Base-by-base conservation (phyloP, 75 land plant species). In the Pseudotsuga menziesii region DNA sequence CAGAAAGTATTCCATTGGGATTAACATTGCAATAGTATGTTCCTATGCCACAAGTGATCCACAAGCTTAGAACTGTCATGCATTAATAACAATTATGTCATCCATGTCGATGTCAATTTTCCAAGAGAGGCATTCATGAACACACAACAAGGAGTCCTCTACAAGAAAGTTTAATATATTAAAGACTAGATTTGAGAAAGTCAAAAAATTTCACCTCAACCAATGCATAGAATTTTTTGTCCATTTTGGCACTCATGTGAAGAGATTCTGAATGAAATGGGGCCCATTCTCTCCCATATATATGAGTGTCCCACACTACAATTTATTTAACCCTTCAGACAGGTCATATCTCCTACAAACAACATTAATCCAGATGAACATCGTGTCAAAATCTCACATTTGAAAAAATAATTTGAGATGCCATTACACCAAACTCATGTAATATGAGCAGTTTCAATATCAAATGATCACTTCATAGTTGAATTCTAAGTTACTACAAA, bases 231-330 rank as follows among this genome's bases (percentile, higher is more conserved):
- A 58, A 79, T 78, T 80, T 79, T 69, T 84, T 82, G 77, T 86
- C 88, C 76, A 95, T 77, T 75, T 88, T 87, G 12, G 85, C 75
- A 78, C 80, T 85, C 84, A 93, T 93, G 66, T 93, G 86, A 44
- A 93, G n/a, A 57, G 96, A 83, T 57, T 93, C 93, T 13, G 78
- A 32, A 64, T 89, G 88, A 77, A 93, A 93, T 13, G 88, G 93
- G 52, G 90, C n/a, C n/a, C 85, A 44, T 86, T 86, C 20, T 95
- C 98, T 56, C 96, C 96, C 22, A 92, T 92, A 75, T 91, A 86
- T n/a, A 95, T 88, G 11, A 95, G 87, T 22, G 95, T 89, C 15
- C 87, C 82, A 62, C 98, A 95, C 27, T 77, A 84, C 61, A 95
- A 74, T 29, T 88, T 89, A 81, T 81, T 89, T 71, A 91, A 66